Evolutionary conservation across 345 rosid species (phyloP).

Genomic region (Brassica incana): DNA sequence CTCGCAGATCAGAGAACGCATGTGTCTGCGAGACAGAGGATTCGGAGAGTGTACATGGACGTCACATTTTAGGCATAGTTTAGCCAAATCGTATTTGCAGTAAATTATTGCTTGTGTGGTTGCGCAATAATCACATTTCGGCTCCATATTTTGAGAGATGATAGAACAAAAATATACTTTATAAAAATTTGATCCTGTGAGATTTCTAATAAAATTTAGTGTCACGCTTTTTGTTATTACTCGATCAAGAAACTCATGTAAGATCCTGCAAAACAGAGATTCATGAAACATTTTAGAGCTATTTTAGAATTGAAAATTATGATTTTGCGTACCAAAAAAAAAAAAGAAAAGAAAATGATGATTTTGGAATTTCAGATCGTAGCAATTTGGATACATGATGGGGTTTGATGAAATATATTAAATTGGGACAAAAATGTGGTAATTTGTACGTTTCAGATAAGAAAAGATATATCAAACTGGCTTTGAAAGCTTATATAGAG

Average conservation of each 20-base stretch:
- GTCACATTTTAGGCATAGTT: slow-evolving; percentile 72
- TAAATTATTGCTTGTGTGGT: slow-evolving; percentile 54
- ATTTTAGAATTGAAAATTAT: background rate
- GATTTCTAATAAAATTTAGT: background rate
- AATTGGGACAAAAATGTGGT: background rate
- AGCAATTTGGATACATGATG: background rate
- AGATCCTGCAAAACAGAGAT: slow-evolving; percentile 14
- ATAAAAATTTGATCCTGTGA: background rate
- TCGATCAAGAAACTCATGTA: background rate
- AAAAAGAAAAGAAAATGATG: background rate
- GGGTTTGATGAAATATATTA: background rate
- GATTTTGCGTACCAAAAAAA: background rate
- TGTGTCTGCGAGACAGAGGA: slow-evolving; percentile 57
- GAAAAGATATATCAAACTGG: background rate
- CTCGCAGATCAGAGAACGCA: slow-evolving; percentile 65
- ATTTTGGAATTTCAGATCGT: background rate
- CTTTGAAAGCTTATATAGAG: background rate
- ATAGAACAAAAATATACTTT: background rate
- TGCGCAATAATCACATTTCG: slow-evolving; percentile 60
- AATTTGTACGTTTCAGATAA: background rate
- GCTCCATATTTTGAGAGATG: slow-evolving; percentile 38
- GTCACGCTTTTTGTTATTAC: background rate
- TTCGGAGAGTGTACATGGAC: slow-evolving; percentile 67
- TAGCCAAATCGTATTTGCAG: slow-evolving; percentile 70
- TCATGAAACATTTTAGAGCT: slow-evolving; percentile 21